phyloP scores from a whole-genome alignment of 257 asterid species.

The Jacaranda copaia region DNA sequence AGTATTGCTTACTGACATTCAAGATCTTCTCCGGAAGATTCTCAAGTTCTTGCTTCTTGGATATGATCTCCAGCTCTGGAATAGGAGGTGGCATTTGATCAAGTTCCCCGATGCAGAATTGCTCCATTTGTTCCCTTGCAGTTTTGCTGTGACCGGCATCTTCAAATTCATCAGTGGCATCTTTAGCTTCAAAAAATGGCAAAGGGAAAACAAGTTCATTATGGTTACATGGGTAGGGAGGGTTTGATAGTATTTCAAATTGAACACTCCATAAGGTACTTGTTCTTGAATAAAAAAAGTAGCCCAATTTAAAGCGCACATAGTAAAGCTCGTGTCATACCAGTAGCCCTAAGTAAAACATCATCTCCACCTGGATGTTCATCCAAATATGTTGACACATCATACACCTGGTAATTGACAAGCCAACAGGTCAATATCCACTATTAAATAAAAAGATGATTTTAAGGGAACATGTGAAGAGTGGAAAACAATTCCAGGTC shows the following conservation, averaged over 20 bases:
- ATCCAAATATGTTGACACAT: constrained; percentile 80
- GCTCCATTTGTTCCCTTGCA: constrained; percentile 80
- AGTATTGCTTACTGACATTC: constrained; percentile 66
- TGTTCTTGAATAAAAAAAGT: not conserved
- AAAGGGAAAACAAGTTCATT: constrained; percentile 18
- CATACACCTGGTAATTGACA: constrained; percentile 77
- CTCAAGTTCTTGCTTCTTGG: constrained; percentile 43
- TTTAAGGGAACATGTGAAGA: not conserved
- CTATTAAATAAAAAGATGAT: not conserved
- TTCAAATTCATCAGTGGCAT: constrained; percentile 93
- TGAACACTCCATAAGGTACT: not conserved
- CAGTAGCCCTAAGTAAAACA: constrained; percentile 67
- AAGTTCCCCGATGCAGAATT: constrained; percentile 87
- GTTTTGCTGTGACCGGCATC: constrained; percentile 94
- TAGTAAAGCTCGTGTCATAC: constrained; percentile 43
- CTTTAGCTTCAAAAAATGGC: constrained; percentile 61
- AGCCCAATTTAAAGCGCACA: not conserved
- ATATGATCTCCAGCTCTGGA: constrained; percentile 62
- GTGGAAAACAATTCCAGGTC: not conserved
- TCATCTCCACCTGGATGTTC: constrained; percentile 99
- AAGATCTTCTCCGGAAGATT: constrained; percentile 44
- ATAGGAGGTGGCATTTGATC: constrained; percentile 58
- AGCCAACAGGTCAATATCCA: constrained; percentile 8
- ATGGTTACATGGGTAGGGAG: not conserved
- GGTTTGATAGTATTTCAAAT: not conserved